Evolutionary conservation across 2,329 filamentous ascomycete genomes (phyloP).

Genomic region (Paecilomyces niveus): DNA sequence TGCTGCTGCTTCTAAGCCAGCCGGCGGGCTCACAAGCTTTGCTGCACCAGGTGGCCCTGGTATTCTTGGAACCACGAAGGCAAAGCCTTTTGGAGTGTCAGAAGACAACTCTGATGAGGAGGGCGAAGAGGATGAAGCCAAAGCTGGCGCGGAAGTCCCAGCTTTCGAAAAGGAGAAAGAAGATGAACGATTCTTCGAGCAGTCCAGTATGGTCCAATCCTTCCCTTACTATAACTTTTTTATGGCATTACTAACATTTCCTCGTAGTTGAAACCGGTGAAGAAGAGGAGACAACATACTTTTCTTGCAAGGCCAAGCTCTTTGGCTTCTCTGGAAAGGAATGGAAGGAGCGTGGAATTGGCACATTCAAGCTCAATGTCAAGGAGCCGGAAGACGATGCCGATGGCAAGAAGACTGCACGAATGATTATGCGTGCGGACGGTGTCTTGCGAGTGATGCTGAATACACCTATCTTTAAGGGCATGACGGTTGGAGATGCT

Average conservation of each 20-base stretch:
- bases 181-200: slow-evolving; percentile 44
- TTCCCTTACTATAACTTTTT: not conserved
- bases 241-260: slow-evolving; percentile 18
- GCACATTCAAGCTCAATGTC: slow-evolving; percentile 78
- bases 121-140: slow-evolving; percentile 44
- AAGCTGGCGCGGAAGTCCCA: slow-evolving; percentile 29
- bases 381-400: slow-evolving; percentile 53
- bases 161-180: slow-evolving; percentile 45
- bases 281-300: slow-evolving; percentile 67
- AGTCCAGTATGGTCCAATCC: slow-evolving; percentile 54
- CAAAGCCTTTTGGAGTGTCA: slow-evolving; percentile 69
- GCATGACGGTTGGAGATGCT: slow-evolving; percentile 67
- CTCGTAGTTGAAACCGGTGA: slow-evolving; percentile 75
- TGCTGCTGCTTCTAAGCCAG: slow-evolving; percentile 35
- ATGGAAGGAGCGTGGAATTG: slow-evolving; percentile 86
- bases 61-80: slow-evolving; percentile 32
- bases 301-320: slow-evolving; percentile 74
- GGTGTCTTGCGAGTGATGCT: slow-evolving; percentile 80
- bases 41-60: slow-evolving; percentile 52
- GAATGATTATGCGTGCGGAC: slow-evolving; percentile 86
- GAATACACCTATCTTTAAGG: slow-evolving; percentile 73
- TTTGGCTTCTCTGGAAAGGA: slow-evolving; percentile 68
- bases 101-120: slow-evolving; percentile 46
- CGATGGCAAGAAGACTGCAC: slow-evolving; percentile 44
- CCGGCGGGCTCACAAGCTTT: slow-evolving; percentile 57